Evolutionary conservation across 2,329 filamentous ascomycete species (phyloP).

Genomic region (Penicillium sp.): DNA sequence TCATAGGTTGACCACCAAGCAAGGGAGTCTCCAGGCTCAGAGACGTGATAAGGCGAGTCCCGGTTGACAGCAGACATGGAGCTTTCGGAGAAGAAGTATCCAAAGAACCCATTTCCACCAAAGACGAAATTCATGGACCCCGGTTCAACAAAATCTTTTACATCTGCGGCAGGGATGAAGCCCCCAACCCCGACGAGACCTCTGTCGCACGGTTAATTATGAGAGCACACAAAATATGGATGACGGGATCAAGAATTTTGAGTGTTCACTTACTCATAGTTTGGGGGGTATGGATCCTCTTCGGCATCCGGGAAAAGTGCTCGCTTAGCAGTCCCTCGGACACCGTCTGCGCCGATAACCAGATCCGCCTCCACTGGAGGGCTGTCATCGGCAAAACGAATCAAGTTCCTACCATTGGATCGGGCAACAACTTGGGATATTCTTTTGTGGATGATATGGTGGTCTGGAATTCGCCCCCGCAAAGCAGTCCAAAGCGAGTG

Average conservation of each 20-base stretch:
- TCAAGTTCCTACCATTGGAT: slow-evolving; percentile 23
- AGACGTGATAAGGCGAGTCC: slow-evolving; percentile 27
- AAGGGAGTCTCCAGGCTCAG: slow-evolving; percentile 32
- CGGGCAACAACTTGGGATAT: slow-evolving; percentile 30
- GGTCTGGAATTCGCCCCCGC: slow-evolving; percentile 35
- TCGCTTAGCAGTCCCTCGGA: slow-evolving; percentile 37
- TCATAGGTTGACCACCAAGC: slow-evolving; percentile 50
- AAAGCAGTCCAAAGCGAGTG: slow-evolving; percentile 41
- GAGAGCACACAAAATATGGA: not conserved
- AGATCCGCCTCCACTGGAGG: slow-evolving; percentile 38
- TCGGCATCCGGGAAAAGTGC: slow-evolving; percentile 37
- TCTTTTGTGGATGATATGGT: slow-evolving; percentile 34
- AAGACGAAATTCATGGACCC: slow-evolving; percentile 46
- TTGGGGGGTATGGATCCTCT: slow-evolving; percentile 37
- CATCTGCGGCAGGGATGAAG: slow-evolving; percentile 37
- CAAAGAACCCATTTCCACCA: slow-evolving; percentile 52
- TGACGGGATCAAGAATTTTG: not conserved
- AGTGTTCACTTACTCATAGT: slow-evolving; percentile 38
- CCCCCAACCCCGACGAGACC: slow-evolving; percentile 49
- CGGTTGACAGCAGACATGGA: slow-evolving; percentile 18
- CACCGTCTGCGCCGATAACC: slow-evolving; percentile 45
- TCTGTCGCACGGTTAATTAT: slow-evolving; percentile 16
- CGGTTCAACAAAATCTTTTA: slow-evolving; percentile 32
- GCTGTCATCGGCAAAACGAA: slow-evolving; percentile 38
- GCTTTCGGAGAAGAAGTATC: slow-evolving; percentile 43